Percentiles rank a stretch among this genome's conserved stretches.
These are phyloP conservation scores for Globisporangium cederbergense DNA, from an alignment of 352 stramenopile species.

Conservation along the genomic window DNA sequence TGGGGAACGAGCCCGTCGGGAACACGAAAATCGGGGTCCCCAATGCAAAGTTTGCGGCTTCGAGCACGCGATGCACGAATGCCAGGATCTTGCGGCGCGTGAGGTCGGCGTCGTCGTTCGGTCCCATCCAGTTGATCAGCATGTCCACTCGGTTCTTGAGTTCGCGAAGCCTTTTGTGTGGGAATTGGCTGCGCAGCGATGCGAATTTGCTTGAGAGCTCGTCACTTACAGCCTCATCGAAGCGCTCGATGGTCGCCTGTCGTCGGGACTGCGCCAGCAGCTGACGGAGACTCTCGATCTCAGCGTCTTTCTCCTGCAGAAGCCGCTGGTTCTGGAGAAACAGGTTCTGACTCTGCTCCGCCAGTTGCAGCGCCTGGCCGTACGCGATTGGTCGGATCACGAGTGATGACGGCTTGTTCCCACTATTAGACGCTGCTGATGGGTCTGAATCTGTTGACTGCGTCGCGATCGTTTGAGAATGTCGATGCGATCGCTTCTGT, in stretches of 20 bases:
- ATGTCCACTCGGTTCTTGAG: constrained; percentile 29
- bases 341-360: constrained; percentile 64
- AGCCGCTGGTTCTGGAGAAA: constrained; percentile 52
- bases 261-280: constrained; percentile 30
- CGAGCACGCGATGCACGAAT: constrained; percentile 65
- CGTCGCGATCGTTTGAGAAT: neutral
- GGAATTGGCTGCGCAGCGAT: constrained; percentile 34
- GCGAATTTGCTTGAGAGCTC: constrained; percentile 5
- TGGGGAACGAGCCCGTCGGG: constrained; percentile 82
- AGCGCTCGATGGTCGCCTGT: constrained; percentile 12
- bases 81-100: constrained; percentile 59
- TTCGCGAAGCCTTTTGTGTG: constrained; percentile 26
- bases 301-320: constrained; percentile 60
- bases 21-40: constrained; percentile 51
- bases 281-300: constrained; percentile 48
- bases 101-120: constrained; percentile 56
- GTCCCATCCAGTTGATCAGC: constrained; percentile 65
- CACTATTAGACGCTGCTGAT: neutral
- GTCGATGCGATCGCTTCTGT: constrained; percentile 2
- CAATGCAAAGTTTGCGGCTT: constrained; percentile 43
- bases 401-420: constrained; percentile 36
- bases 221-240: constrained; percentile 7
- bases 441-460: neutral
- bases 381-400: constrained; percentile 74
- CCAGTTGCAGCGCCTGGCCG: constrained; percentile 58